A percentile compares a stretch with the other conserved stretches of the same genome.
These are phyloP conservation scores for Colletotrichum tamarilloi DNA, from an alignment of 2,329 filamentous ascomycete genomes.

Conservation along the genomic window DNA sequence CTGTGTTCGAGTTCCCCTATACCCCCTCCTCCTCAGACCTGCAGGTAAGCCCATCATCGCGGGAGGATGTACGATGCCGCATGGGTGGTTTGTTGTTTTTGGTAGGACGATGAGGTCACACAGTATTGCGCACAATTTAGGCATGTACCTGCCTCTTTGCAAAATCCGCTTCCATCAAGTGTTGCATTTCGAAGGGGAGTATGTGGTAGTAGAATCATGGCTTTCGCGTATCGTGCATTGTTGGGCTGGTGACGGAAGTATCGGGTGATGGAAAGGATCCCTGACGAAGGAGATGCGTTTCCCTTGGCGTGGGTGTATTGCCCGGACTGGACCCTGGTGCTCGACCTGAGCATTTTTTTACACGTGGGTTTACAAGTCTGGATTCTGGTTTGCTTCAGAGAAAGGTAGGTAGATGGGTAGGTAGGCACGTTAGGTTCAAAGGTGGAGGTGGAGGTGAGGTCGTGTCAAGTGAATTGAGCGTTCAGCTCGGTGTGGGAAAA, in stretches of 20 bases:
- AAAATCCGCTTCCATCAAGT: background rate
- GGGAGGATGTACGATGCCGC: background rate
- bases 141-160: background rate
- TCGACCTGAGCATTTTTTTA: background rate
- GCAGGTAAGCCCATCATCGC: background rate
- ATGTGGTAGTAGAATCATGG: background rate
- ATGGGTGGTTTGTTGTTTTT: background rate
- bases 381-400: too few relatives aligned
- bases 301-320: background rate
- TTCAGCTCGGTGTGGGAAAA: background rate
- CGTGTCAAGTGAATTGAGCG: background rate
- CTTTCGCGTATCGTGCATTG: background rate
- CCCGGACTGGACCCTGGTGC: too few relatives aligned
- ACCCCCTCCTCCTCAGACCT: background rate
- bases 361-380: background rate
- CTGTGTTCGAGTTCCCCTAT: background rate
- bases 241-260: background rate
- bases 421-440: background rate
- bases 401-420: too few relatives aligned
- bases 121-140: conserved; percentile 1
- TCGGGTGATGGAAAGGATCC: background rate
- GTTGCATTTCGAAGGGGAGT: too few relatives aligned
- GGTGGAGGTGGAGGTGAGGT: too few relatives aligned
- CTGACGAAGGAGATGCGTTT: background rate
- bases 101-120: conserved; percentile 27